Evolutionary conservation across 768 basidiomycete species (phyloP), one percentile per base, ranked within the genome.

Genomic region (Tulasnella calospora): DNA sequence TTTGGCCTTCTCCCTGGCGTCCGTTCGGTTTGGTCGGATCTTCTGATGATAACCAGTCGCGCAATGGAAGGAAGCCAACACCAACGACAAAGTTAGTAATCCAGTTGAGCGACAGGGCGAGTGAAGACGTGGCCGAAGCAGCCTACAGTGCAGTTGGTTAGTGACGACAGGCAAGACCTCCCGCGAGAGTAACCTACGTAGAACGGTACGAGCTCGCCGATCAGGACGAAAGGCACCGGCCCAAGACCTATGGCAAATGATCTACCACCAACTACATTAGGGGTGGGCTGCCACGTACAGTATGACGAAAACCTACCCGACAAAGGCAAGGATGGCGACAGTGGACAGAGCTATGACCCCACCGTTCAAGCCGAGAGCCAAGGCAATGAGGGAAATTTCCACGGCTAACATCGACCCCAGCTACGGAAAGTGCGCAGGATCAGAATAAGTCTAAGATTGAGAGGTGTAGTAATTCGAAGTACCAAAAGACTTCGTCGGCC

Each of bases 211-310:
- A 98, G 90, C 82, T 98, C 96, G 21, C 95, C 91, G 41, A 97
- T 91, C 84, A 98, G 91, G 51, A 99, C 90, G 82, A 96, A 99
- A 0, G 97, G 96, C 44, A 98, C 86, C 1, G 97, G 96, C 0
- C 97, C 97, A 23, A 98, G 87, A 2, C 96, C 97, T 44, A 92
- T 85, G 1, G 96, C 94, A 84, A 96, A 98, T 0, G 94, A 92
- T 84, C 93, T 94, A 38, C 81, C 69, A 51, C 33, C 36, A 33
- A 12, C 3, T 17, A 6, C 27, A 27, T 36, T 21, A 27, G 71
- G 36, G 71, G 71, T 4, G 21, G 17, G 5, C n/a, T 72, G 2
- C n/a, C 27, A n/a, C 46, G 7, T 9, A 30, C 8, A 35, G n/a
- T 30, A 36, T 12, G 23, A 17, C 41, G 8, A n/a, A 23, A 36